Evolutionary conservation across 208 protist genomes (phyloP), one percentile per base, ranked within the genome.

Genomic region (Crithidia mellificae): DNA sequence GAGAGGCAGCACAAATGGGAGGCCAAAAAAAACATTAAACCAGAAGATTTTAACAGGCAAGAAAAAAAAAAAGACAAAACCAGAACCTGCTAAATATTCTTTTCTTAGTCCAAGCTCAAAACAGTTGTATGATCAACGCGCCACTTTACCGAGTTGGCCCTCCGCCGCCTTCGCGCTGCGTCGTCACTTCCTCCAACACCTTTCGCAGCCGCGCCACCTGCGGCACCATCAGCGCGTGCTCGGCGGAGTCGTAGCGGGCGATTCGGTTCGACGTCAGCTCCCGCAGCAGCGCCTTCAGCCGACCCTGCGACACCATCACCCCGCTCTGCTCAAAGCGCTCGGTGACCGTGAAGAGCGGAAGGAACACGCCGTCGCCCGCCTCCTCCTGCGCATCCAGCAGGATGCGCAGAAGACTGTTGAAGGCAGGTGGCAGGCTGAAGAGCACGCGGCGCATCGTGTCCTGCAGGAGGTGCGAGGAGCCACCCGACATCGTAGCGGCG

Each of bases 191-290:
- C 44, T 90, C 77, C 27, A 95, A 55, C 1, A 92, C 84, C 36
- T 74, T 75, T 22, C 74, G 51, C 49, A 95, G 70, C 39, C 71
- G 77, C 22, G 70, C 51, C 24, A 80, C 84, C 64, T 95, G 90
- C 49, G 76, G 80, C 29, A 95, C 84, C 50, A 81, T 64, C 67
- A 95, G 63, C 36, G 87, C 79, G 72, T 95, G 79, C 77, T 91
- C 80, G 1, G 85, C 87, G 12, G 78, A 32, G 72, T 92, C 77
- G 63, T 92, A 92, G 46, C 87, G 65, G 12, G 87, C 90, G 2
- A 95, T 74, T 17, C 87, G 83, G 54, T 95, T 95, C 36, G 87
- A 93, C 8, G 88, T 93, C 20, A 95, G 81, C 74, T 95, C 87
- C 24, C 78, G 55, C 68, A 87, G 80, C 43, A 95, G 71, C 15